Evolutionary conservation across 202 grass and related monocot species (phyloP).

Genomic region (Brachypodium distachyon): DNA sequence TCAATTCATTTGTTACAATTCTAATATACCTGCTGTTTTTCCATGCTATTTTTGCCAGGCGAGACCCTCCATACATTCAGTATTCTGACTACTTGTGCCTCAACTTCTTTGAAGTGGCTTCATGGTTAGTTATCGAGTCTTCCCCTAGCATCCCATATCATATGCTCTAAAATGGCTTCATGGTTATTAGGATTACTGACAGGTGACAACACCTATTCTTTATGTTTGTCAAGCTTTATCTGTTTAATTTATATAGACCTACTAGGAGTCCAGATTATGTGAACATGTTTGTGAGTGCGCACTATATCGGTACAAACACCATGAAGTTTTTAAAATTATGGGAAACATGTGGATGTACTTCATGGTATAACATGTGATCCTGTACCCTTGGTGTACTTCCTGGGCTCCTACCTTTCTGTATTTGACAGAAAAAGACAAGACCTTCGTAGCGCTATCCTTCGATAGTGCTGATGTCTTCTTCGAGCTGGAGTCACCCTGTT

Average conservation of each 20-base stretch:
- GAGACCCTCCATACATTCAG: slow-evolving; percentile 64
- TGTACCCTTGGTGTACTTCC: no score
- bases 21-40: background rate
- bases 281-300: no score
- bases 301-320: no score
- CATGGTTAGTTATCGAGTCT: slow-evolving; percentile 44
- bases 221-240: slow-evolving; percentile 6
- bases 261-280: no score
- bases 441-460: no score
- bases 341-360: no score
- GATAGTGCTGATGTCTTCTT: no score
- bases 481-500: no score
- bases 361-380: no score
- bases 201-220: background rate
- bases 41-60: slow-evolving; percentile 38
- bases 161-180: slow-evolving; percentile 48
- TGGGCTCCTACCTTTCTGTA: no score
- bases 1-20: background rate
- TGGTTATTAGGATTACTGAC: slow-evolving; percentile 14
- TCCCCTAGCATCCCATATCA: background rate
- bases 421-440: no score
- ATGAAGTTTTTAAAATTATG: no score
- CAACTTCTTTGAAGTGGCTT: slow-evolving; percentile 68
- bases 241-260: background rate
- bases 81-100: slow-evolving; percentile 72